These are phyloP conservation scores for Calonectria honghensis DNA, from an alignment of 2,329 filamentous ascomycete genomes.

Conservation along the genomic window DNA sequence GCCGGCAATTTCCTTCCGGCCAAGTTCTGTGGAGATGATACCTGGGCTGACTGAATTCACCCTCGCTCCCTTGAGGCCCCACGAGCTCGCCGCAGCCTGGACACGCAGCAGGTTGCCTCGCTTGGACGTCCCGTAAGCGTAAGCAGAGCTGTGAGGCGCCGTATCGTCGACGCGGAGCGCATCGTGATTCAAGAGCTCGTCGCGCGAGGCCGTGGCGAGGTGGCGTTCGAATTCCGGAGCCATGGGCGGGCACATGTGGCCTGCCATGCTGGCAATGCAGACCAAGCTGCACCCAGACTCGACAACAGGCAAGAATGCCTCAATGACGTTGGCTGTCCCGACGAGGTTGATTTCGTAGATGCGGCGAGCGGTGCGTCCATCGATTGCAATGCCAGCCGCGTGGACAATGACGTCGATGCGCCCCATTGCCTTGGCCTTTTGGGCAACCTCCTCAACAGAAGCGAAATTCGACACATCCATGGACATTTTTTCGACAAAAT, in stretches of 20 bases:
- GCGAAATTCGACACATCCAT: background rate
- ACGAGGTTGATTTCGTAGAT: conserved; percentile 2
- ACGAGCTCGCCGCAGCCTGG: background rate
- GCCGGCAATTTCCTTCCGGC: background rate
- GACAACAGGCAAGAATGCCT: background rate
- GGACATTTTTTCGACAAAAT: background rate
- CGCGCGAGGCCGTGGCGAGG: background rate
- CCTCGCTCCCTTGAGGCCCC: background rate
- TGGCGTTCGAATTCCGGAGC: background rate
- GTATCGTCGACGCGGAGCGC: background rate
- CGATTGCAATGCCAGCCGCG: background rate
- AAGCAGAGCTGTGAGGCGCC: background rate
- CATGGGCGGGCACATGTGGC: conserved; percentile 4
- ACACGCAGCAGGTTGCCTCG: background rate
- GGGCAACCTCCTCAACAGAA: background rate
- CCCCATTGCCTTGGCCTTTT: background rate
- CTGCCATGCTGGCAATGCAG: conserved; percentile 1
- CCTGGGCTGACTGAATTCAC: background rate
- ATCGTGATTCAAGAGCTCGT: background rate
- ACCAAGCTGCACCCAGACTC: background rate
- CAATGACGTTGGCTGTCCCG: conserved; percentile 1
- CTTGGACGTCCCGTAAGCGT: background rate
- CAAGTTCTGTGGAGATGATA: background rate
- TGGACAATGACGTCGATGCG: background rate
- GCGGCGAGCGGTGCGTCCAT: background rate